phyloP scores from a whole-genome alignment of 2,329 filamentous ascomycete species.

The Teratosphaeria viscida region DNA sequence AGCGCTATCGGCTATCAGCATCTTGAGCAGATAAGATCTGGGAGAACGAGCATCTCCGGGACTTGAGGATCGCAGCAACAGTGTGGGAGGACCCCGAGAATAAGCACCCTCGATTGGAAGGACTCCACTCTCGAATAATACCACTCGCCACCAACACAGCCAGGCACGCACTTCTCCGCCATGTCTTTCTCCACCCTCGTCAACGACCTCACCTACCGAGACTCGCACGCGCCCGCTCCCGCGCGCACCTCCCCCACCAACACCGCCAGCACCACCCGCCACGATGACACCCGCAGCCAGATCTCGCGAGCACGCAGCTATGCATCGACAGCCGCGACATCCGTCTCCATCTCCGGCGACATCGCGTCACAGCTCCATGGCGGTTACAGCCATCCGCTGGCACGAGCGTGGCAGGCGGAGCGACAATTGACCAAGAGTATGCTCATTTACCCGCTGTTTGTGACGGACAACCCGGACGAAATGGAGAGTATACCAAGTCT shows the following conservation, averaged over 20 bases:
- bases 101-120: neutral
- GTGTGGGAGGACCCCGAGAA: neutral
- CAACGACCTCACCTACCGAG: conserved; percentile 41
- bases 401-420: conserved; percentile 43
- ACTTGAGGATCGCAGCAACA: neutral
- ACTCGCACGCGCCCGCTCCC: conserved; percentile 28
- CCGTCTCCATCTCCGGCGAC: conserved; percentile 42
- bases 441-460: conserved; percentile 96
- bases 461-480: conserved; percentile 89
- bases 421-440: conserved; percentile 58
- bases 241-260: conserved; percentile 33
- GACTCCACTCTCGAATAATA: neutral
- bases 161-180: neutral
- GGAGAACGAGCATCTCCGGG: neutral
- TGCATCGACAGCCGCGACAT: conserved; percentile 42
- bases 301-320: conserved; percentile 39
- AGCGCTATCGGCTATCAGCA: neutral
- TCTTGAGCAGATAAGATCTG: neutral
- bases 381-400: conserved; percentile 42
- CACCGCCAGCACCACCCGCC: conserved; percentile 32
- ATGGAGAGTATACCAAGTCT: conserved; percentile 83
- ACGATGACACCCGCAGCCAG: conserved; percentile 34
- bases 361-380: conserved; percentile 43
- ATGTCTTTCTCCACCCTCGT: conserved; percentile 46
- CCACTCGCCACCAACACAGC: neutral